Conservation (phyloP, 1,284 basidiomycete genomes). For the Cutaneotrichosporon curvatum region DNA sequence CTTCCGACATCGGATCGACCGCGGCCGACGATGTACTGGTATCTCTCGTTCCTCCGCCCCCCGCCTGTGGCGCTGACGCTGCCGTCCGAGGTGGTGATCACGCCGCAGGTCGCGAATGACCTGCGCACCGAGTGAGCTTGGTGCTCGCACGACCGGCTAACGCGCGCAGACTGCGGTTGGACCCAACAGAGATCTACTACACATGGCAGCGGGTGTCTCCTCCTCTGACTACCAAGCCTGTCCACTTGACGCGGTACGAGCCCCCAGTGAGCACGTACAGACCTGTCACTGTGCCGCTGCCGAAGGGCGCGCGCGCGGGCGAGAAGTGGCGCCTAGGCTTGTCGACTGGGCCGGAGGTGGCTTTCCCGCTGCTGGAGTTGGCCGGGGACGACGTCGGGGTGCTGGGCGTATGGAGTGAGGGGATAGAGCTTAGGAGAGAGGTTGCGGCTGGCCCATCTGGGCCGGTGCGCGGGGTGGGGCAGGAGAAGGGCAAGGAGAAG, state of each 20-base stretch:
- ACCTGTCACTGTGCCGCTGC: conserved; percentile 59
- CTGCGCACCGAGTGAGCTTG: conserved; percentile 44
- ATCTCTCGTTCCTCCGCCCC: conserved; percentile 45
- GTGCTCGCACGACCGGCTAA: background rate
- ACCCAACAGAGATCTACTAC: conserved; percentile 33
- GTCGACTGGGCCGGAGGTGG: conserved; percentile 28
- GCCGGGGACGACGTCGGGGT: conserved; percentile 11
- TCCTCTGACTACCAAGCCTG: conserved; percentile 17
- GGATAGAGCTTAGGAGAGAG: conserved; percentile 25
- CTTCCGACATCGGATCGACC: background rate
- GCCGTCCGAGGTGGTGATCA: conserved; percentile 30
- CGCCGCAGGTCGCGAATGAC: conserved; percentile 47
- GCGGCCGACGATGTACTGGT: conserved; percentile 40
- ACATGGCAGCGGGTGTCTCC: conserved; percentile 32
- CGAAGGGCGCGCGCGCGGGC: conserved; percentile 52
- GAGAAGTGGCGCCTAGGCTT: conserved; percentile 61
- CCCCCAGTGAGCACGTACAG: conserved; percentile 62
- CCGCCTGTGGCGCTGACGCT: conserved; percentile 33
- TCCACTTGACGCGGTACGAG: conserved; percentile 64
- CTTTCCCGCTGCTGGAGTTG: conserved; percentile 3
- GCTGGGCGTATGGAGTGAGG: conserved; percentile 42
- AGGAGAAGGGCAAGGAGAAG: conserved; percentile 9
- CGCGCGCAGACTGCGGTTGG: conserved; percentile 23
- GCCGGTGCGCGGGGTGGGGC: conserved; percentile 1
- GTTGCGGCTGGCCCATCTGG: conserved; percentile 6